Base-by-base conservation (phyloP, 2,329 filamentous ascomycete species). In the Periconia sp. region DNA sequence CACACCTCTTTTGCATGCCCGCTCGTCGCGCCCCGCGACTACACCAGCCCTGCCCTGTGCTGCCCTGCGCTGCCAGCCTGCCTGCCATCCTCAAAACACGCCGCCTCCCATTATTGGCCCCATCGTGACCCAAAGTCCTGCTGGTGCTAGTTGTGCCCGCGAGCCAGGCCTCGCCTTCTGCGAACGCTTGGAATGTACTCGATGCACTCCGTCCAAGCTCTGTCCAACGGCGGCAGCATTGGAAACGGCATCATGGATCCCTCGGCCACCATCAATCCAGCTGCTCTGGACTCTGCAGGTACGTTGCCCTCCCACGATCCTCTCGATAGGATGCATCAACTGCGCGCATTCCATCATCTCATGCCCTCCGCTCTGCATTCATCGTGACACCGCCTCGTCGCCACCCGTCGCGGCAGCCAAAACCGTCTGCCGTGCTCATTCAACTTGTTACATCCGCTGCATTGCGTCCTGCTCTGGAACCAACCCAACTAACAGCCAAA, bases 241-340 rank as follows among this genome's bases (percentile, higher is more conserved):
- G 72, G 65, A 47, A 71, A 71, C 69, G 68, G 65, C 61, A 70
- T 73, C 64, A 75, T 75, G 72, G 73, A 76, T 55, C 59, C 65
- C 42, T 68, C 70, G 45, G 71, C 66, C 55, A 76, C 74, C 61
- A 76, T 76, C 65, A 74, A 76, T 55, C 74, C 74, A 47, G 70
- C 72, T 33, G 66, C 72, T 48, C 61, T 75, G 62, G 71, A 72
- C 59, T 63, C 70, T 47, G 56, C 66, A 67, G 72, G 72, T 74
- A 73, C 37, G 69, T 53, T 41, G 23, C 8, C 23, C 23, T 27
- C 23, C 23, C 23, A 27, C 23, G 8, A 8, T 27, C 23, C 8
- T 27, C 23, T 27, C 8, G 23, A 27, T 8, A 27, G 3, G 23
- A 27, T 8, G 23, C 23, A 5, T 27, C 23, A 27, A 27, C 23